A percentile compares a stretch with the other conserved stretches of the same genome.
Conservation (phyloP, 2,329 filamentous ascomycete species). For the Ascochyta clinopodiicola region DNA sequence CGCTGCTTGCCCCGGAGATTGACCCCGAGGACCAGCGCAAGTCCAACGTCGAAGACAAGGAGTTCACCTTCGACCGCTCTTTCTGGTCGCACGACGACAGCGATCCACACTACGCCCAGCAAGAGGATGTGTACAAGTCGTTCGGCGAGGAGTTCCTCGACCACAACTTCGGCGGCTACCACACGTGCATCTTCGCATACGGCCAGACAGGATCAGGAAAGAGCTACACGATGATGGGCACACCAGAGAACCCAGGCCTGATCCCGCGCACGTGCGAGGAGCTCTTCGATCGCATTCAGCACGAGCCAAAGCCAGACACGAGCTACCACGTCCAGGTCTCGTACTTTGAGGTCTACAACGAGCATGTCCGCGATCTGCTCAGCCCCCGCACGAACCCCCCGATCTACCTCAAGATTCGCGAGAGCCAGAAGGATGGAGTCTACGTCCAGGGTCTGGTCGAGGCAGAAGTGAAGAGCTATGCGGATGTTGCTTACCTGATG, state of each 20-base stretch:
- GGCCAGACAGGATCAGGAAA: slow-evolving; percentile 98
- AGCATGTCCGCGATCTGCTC: slow-evolving; percentile 93
- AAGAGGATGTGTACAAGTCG: slow-evolving; percentile 92
- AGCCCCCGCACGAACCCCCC: slow-evolving; percentile 80
- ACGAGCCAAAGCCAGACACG: slow-evolving; percentile 84
- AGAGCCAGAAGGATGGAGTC: slow-evolving; percentile 91
- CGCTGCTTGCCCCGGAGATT: slow-evolving; percentile 69
- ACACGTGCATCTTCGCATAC: slow-evolving; percentile 99
- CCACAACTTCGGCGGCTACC: slow-evolving; percentile 99
- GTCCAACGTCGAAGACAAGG: slow-evolving; percentile 77
- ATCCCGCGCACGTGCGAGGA: slow-evolving; percentile 97
- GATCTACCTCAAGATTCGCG: slow-evolving; percentile 95
- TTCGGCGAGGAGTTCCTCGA: slow-evolving; percentile 96
- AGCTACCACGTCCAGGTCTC: slow-evolving; percentile 97
- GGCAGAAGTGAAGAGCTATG: slow-evolving; percentile 84
- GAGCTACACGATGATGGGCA: slow-evolving; percentile 98
- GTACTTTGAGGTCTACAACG: slow-evolving; percentile 99
- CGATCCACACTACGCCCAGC: slow-evolving; percentile 86
- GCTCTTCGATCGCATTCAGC: slow-evolving; percentile 90
- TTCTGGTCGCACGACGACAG: slow-evolving; percentile 91
- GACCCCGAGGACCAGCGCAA: slow-evolving; percentile 70
- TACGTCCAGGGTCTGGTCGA: slow-evolving; percentile 98
- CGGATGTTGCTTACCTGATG: slow-evolving; percentile 90
- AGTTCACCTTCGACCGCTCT: slow-evolving; percentile 95
- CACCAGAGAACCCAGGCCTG: slow-evolving; percentile 80